A percentile compares a stretch with the other conserved stretches of the same genome.
Evolutionary conservation across 164 flowering plant genomes (phyloP).

Genomic region (Amborella trichopoda): DNA sequence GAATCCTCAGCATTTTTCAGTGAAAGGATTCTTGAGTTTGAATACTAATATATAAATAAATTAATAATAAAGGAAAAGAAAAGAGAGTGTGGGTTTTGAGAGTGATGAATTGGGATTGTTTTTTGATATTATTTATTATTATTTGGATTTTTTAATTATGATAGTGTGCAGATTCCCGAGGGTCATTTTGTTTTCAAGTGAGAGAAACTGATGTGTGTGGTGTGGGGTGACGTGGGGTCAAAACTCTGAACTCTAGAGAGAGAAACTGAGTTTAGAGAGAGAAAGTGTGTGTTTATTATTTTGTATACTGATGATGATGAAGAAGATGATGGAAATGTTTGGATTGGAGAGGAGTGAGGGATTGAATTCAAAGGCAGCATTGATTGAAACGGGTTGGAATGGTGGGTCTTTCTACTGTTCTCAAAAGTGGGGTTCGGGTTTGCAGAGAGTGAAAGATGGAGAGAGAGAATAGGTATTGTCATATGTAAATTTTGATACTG

Average conservation of each 20-base stretch:
- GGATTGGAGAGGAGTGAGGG: constrained; percentile 24
- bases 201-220: constrained; percentile 22
- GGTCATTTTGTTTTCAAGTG: constrained; percentile 20
- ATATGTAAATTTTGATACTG: too few relatives aligned
- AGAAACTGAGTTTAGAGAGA: too few relatives aligned
- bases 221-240: constrained; percentile 25
- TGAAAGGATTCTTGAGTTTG: constrained; percentile 20
- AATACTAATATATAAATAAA: constrained; percentile 23
- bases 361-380: constrained; percentile 43
- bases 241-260: too few relatives aligned
- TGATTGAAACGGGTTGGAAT: constrained; percentile 15
- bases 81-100: constrained; percentile 12
- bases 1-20: constrained; percentile 32
- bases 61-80: constrained; percentile 14
- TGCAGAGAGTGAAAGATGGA: too few relatives aligned
- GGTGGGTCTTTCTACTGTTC: too few relatives aligned
- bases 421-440: too few relatives aligned
- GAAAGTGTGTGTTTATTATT: too few relatives aligned
- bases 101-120: constrained; percentile 9
- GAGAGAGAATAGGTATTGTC: too few relatives aligned
- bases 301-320: too few relatives aligned
- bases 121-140: constrained; percentile 29
- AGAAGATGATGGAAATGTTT: too few relatives aligned
- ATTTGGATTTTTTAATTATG: constrained; percentile 19
- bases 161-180: constrained; percentile 80